Conservation (phyloP, 2,329 filamentous ascomycete species). For the Diaporthe nobilis region DNA sequence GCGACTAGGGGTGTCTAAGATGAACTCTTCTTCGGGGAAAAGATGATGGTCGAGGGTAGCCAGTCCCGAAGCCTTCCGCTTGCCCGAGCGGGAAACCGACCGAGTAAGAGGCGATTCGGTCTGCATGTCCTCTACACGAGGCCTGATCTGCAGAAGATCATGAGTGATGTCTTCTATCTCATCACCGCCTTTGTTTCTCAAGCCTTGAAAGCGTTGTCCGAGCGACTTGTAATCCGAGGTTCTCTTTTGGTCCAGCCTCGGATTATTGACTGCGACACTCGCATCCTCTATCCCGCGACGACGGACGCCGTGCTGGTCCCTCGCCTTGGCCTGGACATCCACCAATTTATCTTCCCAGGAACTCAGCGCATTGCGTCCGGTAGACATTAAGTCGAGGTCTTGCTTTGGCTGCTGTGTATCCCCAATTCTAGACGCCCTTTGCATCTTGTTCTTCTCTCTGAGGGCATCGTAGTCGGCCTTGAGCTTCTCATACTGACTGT, state of each 20-base stretch:
- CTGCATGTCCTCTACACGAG: slow-evolving; percentile 19
- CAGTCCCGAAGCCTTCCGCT: slow-evolving; percentile 32
- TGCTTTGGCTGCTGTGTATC: slow-evolving; percentile 45
- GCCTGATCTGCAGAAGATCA: slow-evolving; percentile 37
- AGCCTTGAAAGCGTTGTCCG: slow-evolving; percentile 24
- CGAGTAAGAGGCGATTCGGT: slow-evolving; percentile 25
- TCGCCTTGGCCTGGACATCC: slow-evolving; percentile 48
- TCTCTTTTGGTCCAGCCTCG: slow-evolving; percentile 42
- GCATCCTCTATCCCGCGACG: slow-evolving; percentile 38
- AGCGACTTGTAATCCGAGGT: slow-evolving; percentile 21
- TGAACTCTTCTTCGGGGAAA: slow-evolving; percentile 13
- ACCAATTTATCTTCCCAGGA: slow-evolving; percentile 50
- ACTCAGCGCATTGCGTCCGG: slow-evolving; percentile 33
- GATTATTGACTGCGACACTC: slow-evolving; percentile 39
- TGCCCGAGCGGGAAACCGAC: slow-evolving; percentile 32
- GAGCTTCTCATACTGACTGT: slow-evolving; percentile 55
- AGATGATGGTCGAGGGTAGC: neutral
- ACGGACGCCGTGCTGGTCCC: slow-evolving; percentile 45
- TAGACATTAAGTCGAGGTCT: slow-evolving; percentile 47
- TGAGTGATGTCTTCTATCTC: slow-evolving; percentile 27
- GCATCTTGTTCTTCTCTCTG: slow-evolving; percentile 68
- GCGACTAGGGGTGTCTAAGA: slow-evolving; percentile 20
- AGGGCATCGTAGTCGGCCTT: slow-evolving; percentile 67
- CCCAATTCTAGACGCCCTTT: slow-evolving; percentile 59
- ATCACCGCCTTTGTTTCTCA: slow-evolving; percentile 23